phyloP scores from a whole-genome alignment of 805 yeast genomes.

The Saturnispora mendoncae region DNA sequence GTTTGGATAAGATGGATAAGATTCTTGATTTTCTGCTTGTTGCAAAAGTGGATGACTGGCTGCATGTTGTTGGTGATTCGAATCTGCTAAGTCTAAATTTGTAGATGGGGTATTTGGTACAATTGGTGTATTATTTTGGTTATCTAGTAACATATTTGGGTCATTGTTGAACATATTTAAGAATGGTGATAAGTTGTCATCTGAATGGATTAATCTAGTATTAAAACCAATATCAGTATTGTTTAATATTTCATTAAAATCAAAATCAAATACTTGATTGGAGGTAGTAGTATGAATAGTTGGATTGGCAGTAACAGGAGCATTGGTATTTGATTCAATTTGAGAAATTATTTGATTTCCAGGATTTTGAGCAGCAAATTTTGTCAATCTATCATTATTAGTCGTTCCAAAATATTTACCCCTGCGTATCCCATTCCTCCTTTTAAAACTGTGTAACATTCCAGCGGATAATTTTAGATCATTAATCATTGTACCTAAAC shows the following conservation, averaged over 20 bases:
- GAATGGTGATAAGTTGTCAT: slow-evolving; percentile 22
- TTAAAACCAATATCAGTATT: slow-evolving; percentile 28
- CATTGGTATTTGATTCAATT: too few relatives aligned
- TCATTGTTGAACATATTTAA: slow-evolving; percentile 1
- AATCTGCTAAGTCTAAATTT: too few relatives aligned
- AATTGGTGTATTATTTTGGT: background rate
- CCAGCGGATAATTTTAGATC: slow-evolving; percentile 27
- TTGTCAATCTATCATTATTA: background rate
- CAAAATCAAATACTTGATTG: slow-evolving; percentile 18
- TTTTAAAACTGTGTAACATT: slow-evolving; percentile 29
- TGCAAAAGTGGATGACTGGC: too few relatives aligned
- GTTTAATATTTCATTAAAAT: slow-evolving; percentile 25
- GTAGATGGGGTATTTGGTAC: too few relatives aligned
- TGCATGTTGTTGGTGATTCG: too few relatives aligned
- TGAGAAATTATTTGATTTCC: too few relatives aligned
- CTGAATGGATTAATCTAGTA: slow-evolving; percentile 31
- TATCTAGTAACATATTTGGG: background rate
- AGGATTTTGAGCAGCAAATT: too few relatives aligned
- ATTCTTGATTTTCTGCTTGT: slow-evolving; percentile 15
- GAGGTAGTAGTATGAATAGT: background rate
- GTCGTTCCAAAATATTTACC: slow-evolving; percentile 11
- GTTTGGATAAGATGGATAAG: slow-evolving; percentile 21
- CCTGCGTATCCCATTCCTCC: slow-evolving; percentile 21
- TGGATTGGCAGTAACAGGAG: too few relatives aligned
- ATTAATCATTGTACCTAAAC: slow-evolving; percentile 21